Evolutionary conservation across 2,329 filamentous ascomycete species (phyloP), one percentile per base, ranked within the genome.

Genomic region (Verticillium zaregamsianum): DNA sequence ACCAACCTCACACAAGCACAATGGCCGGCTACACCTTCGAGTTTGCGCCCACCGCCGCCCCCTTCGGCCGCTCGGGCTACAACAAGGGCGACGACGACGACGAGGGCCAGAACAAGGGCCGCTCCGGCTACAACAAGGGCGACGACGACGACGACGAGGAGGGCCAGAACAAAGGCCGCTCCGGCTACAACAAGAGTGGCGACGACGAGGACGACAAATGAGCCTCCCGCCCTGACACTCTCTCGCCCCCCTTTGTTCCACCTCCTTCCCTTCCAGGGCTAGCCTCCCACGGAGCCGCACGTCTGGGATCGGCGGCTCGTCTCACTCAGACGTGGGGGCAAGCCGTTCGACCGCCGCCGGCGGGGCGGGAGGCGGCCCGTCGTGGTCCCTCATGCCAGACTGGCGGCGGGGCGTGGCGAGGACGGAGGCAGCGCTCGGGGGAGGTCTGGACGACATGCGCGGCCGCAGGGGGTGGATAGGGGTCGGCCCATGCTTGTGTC

Each of bases 161-260:
- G 39, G 66, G 71, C 63, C 63, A 71, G 66, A 73, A 76, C 72
- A 73, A 77, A 63, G 79, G 80, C 71, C 79, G 79, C 64, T 77
- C 74, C 59, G 79, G 79, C 65, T 81, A 81, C 75, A 82, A 81
- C 76, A 79, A 77, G 71, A 69, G 45, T 49, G 45, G 45, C 45
- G 45, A 49, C 45, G 72, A 76, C 63, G 73, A 77, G 32, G 75
- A 77, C 35, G 69, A 74, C 65, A 71, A 74, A 68, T 68, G 71
- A 61, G 31, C 63, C 52, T 64, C 61, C 59, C 55, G 20, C n/a
- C n/a, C 11, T 9, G 11, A 23, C 45, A 12, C 45, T 61, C 15
- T 49, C 31, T 52, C 45, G 8, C 45, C 20, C 11, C n/a, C 23
- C 5, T 37, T 7, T 37, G 5, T 11, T 15, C 35, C 15, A 15